phyloP scores from a whole-genome alignment of 176 grass and related monocot species.

The Musa beccarii region DNA sequence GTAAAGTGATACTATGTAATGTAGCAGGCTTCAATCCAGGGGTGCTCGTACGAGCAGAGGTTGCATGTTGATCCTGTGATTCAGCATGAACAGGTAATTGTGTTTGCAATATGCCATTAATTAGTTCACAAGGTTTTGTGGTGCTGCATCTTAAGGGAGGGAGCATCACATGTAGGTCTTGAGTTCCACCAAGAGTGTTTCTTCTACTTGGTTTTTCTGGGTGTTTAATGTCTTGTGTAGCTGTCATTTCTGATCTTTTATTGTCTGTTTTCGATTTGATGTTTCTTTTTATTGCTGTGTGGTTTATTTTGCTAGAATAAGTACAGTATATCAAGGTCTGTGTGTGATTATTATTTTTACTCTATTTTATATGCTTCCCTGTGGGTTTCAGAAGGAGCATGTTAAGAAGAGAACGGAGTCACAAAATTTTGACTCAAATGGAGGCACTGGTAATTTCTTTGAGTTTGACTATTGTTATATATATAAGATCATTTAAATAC shows the following conservation, averaged over 20 bases:
- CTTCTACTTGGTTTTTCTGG: background rate
- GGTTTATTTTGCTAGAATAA: background rate
- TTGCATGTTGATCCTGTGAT: conserved; percentile 37
- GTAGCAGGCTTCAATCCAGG: conserved; percentile 45
- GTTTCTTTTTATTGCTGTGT: background rate
- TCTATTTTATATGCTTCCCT: background rate
- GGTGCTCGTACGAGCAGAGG: conserved; percentile 43
- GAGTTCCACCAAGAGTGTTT: background rate
- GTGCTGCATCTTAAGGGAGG: background rate
- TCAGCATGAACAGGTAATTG: conserved; percentile 73
- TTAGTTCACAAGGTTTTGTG: background rate
- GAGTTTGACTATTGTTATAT: background rate
- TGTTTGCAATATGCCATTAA: background rate
- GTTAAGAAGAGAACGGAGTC: conserved; percentile 63
- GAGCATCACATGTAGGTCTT: background rate
- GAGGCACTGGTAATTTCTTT: conserved; percentile 60
- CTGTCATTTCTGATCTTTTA: background rate
- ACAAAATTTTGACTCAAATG: conserved; percentile 68
- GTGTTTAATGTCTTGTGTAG: no score
- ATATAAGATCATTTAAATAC: conserved; percentile 3
- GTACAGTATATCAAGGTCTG: background rate
- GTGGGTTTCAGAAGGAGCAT: conserved; percentile 62
- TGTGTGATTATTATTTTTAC: background rate
- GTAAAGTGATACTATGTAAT: conserved; percentile 24
- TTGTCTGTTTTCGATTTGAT: background rate